Conservation (phyloP, 2,329 filamentous ascomycete species). For the Cadophora sp. region DNA sequence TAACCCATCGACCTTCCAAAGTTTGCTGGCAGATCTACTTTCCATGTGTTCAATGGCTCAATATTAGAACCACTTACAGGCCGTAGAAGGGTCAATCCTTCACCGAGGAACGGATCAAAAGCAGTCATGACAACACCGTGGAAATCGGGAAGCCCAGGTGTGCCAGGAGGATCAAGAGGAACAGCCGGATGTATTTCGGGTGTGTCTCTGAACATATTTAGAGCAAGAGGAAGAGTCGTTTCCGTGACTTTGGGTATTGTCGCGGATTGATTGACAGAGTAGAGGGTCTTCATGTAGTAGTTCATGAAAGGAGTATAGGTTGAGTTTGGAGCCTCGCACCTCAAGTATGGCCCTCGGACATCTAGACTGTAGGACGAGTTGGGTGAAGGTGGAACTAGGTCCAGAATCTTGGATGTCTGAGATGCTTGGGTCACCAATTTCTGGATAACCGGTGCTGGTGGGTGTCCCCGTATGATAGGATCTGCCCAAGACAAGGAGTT, state of each 20-base stretch:
- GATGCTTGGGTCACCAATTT: neutral
- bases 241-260: neutral
- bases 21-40: neutral
- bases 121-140: neutral
- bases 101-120: constrained; percentile 12
- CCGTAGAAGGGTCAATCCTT: neutral
- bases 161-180: neutral
- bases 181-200: neutral
- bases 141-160: neutral
- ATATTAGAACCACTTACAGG: neutral
- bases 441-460: neutral
- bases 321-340: constrained; percentile 13
- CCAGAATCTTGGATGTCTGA: neutral
- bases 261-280: neutral
- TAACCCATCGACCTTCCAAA: constrained; percentile 1
- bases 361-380: constrained; percentile 15
- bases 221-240: neutral
- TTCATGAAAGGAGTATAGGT: constrained; percentile 1
- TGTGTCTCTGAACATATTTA: neutral
- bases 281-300: neutral
- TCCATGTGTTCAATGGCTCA: neutral
- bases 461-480: neutral
- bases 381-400: neutral
- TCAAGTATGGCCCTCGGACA: constrained; percentile 6
- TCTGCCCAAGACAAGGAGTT: neutral